Base-by-base conservation (phyloP, 805 yeast genomes). In the Metschnikowia corniflorae region DNA sequence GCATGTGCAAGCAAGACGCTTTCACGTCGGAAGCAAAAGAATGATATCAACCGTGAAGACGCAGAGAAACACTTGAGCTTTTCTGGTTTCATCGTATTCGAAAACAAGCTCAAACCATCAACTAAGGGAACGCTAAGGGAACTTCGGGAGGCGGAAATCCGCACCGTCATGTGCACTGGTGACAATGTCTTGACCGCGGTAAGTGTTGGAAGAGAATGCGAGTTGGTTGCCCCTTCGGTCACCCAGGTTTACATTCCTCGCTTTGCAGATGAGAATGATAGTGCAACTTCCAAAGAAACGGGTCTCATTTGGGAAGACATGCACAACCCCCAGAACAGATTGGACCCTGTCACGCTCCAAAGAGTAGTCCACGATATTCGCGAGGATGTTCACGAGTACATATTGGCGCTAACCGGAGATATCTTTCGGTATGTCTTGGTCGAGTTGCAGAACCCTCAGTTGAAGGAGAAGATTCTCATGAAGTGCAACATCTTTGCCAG, bases 81-180 rank as follows among this genome's bases (percentile, higher is more conserved):
- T 57, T 57, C 82, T 29, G 99, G 99, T 0, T 88, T 93, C 50
- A 85, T 93, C 42, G 71, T 93, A 3, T 93, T 93, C 65, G 97
- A 93, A 56, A 93, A 93, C 60, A 86, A 87, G 58, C 68, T 93
- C 52, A 93, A 93, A 55, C 63, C 71, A 1, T 67, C 82, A 1
- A 83, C 96, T 0, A 68, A 68, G 7, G 60, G 65, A 0, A 86
- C 89, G 0, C 68, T 93, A 33, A 46, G 59, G 9, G 71, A 76
- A 40, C 67, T 93, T 33, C 65, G 66, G 16, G 69, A 68, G 5
- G 97, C 98, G 0, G 70, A 76, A 16, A 72, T 93, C 33, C 70
- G 97, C 49, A 85, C 93, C 0, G 66, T 88, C 19, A 93, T 93
- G 98, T 93, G 98, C 60, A 93, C 98, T 0, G 99, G 99, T 36